A percentile compares a stretch with the other conserved stretches of the same genome.
Conservation (phyloP, 1,139 yeast genomes). For the Debaryomyces psychrophilus region DNA sequence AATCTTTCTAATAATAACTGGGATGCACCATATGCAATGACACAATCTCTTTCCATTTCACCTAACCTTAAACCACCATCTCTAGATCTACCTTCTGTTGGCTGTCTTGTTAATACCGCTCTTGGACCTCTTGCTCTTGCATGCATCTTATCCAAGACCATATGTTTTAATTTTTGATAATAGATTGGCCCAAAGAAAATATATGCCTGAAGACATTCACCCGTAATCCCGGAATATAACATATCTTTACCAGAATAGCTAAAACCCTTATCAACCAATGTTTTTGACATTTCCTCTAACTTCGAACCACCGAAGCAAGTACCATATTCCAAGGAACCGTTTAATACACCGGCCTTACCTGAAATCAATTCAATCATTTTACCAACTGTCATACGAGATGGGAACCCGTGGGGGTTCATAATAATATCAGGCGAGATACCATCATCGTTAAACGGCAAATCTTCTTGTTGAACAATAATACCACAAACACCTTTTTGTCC, state of each 20-base stretch:
- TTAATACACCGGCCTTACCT: constrained; percentile 96
- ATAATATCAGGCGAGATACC: constrained; percentile 94
- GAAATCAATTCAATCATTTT: constrained; percentile 96
- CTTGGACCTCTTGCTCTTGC: constrained; percentile 99
- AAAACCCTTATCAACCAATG: constrained; percentile 88
- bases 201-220: constrained; percentile 95
- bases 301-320: constrained; percentile 98
- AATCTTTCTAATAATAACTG: constrained; percentile 90
- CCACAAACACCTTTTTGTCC: constrained; percentile 99
- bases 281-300: constrained; percentile 93
- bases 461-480: constrained; percentile 94
- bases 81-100: constrained; percentile 98
- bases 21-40: constrained; percentile 98
- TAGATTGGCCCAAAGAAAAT: constrained; percentile 98
- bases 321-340: constrained; percentile 91
- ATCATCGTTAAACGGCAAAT: constrained; percentile 89
- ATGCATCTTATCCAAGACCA: constrained; percentile 99
- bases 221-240: constrained; percentile 98
- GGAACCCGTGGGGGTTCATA: constrained; percentile 99
- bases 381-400: constrained; percentile 99
- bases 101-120: constrained; percentile 97
- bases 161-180: constrained; percentile 96
- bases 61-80: constrained; percentile 99
- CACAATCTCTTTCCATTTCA: constrained; percentile 99
- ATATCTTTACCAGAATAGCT: constrained; percentile 96